These are phyloP conservation scores for Ulota crispa DNA, from an alignment of 225 moss, liverwort and hornwort genomes.

Conservation along the genomic window DNA sequence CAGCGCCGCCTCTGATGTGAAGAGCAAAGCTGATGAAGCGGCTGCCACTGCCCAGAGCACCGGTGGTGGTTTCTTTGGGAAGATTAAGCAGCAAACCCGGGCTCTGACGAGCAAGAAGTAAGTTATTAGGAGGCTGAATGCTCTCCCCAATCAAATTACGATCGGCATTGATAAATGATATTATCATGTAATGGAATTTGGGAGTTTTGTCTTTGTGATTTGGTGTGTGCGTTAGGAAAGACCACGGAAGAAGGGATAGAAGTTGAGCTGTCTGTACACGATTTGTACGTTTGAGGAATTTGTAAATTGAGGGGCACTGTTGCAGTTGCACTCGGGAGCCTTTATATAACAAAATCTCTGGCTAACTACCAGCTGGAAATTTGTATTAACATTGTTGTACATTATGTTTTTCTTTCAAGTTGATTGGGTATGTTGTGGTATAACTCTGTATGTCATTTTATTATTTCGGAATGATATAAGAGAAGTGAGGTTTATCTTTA, in stretches of 20 bases:
- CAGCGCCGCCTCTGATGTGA: slow-evolving; percentile 28
- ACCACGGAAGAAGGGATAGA: background rate
- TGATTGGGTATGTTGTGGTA: too few relatives aligned
- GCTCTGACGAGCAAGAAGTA: slow-evolving; percentile 10
- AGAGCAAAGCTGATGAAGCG: slow-evolving; percentile 34
- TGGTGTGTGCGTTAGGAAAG: background rate
- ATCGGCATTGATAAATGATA: background rate
- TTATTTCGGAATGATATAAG: too few relatives aligned
- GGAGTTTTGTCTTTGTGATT: background rate
- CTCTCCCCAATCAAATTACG: background rate
- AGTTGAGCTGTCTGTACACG: slow-evolving; percentile 17
- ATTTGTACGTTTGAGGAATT: slow-evolving; percentile 31
- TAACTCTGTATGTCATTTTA: too few relatives aligned
- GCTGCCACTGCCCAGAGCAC: background rate
- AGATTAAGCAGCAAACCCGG: slow-evolving; percentile 41
- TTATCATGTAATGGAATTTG: background rate
- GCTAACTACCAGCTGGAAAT: background rate
- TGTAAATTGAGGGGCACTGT: slow-evolving; percentile 41
- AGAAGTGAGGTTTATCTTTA: too few relatives aligned
- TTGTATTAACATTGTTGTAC: too few relatives aligned
- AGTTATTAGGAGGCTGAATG: background rate
- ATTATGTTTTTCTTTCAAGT: too few relatives aligned
- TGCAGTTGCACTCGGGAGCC: background rate
- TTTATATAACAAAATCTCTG: background rate
- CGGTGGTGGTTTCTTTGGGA: slow-evolving; percentile 39